Conservation (phyloP, 768 basidiomycete species). For the Cystobasidium onofrii region DNA sequence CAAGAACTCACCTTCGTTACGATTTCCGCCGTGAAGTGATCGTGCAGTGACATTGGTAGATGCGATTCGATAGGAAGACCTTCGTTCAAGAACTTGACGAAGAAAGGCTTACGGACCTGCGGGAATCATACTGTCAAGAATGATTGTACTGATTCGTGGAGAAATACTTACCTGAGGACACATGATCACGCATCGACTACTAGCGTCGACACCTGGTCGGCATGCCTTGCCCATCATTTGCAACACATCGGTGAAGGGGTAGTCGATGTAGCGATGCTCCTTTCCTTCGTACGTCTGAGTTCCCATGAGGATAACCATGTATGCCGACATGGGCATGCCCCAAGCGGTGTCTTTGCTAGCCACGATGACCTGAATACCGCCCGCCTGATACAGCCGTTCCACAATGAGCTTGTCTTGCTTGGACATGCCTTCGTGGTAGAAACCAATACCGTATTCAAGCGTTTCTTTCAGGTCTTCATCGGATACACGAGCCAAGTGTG, state of each 20-base stretch:
- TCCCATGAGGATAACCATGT: constrained; percentile 99
- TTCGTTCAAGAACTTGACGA: constrained; percentile 94
- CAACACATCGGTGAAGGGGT: constrained; percentile 94
- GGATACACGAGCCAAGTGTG: constrained; percentile 73
- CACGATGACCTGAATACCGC: constrained; percentile 87
- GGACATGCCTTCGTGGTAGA: constrained; percentile 86
- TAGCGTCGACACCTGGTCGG: constrained; percentile 75
- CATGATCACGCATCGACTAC: constrained; percentile 91
- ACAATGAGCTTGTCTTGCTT: constrained; percentile 92
- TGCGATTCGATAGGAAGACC: constrained; percentile 97
- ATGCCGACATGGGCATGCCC: constrained; percentile 84
- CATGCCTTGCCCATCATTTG: constrained; percentile 99
- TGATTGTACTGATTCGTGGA: too few relatives aligned
- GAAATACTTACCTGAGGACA: constrained; percentile 58
- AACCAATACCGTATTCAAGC: constrained; percentile 81
- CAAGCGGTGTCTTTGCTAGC: constrained; percentile 97
- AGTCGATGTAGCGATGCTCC: constrained; percentile 95
- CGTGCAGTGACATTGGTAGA: constrained; percentile 78
- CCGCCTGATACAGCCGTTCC: constrained; percentile 80
- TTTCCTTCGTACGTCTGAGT: constrained; percentile 74
- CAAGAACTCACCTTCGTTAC: constrained; percentile 59
- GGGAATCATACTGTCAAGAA: too few relatives aligned
- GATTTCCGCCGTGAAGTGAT: constrained; percentile 96
- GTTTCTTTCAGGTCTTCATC: constrained; percentile 70
- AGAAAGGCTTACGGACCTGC: constrained; percentile 94